Evolutionary conservation across 768 basidiomycete species (phyloP).

Genomic region (Tephrocybe sp.): DNA sequence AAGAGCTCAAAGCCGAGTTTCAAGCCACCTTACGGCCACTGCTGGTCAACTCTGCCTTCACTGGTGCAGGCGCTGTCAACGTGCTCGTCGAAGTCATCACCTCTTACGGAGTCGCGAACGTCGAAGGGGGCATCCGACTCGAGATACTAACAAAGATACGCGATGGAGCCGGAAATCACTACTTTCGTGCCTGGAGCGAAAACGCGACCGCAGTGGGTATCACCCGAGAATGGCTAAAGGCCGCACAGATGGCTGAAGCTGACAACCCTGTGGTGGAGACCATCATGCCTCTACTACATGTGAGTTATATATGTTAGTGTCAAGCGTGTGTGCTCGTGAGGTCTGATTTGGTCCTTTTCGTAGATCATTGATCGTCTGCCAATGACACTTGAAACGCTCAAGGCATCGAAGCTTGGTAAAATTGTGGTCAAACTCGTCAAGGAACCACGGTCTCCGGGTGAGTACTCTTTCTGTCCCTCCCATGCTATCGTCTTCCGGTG

Average conservation of each 20-base stretch:
- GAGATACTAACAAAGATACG: conserved; percentile 81
- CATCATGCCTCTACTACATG: conserved; percentile 85
- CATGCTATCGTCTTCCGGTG: conserved; percentile 8
- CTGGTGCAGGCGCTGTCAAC: conserved; percentile 67
- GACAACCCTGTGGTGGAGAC: conserved; percentile 65
- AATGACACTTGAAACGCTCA: conserved; percentile 66
- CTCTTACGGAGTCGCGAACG: conserved; percentile 61
- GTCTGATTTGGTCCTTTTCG: background rate
- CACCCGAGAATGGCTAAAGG: conserved; percentile 80
- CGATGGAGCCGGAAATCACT: conserved; percentile 83
- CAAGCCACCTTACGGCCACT: conserved; percentile 51
- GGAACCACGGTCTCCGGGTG: conserved; percentile 77
- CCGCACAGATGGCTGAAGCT: conserved; percentile 56
- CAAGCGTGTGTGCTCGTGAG: background rate
- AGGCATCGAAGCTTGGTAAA: conserved; percentile 76
- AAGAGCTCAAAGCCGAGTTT: conserved; percentile 59
- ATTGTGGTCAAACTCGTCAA: conserved; percentile 75
- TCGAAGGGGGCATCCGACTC: conserved; percentile 62
- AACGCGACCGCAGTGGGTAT: conserved; percentile 75
- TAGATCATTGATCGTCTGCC: conserved; percentile 87
- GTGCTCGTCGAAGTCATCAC: conserved; percentile 58
- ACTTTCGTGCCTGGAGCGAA: conserved; percentile 85
- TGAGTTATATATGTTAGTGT: conserved; percentile 55
- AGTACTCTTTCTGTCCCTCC: conserved; percentile 39
- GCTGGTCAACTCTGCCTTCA: conserved; percentile 58